A percentile compares a stretch with the other conserved stretches of the same genome.
Evolutionary conservation across 305 asterid genomes (phyloP).

Genomic region (Plantago coronopus): DNA sequence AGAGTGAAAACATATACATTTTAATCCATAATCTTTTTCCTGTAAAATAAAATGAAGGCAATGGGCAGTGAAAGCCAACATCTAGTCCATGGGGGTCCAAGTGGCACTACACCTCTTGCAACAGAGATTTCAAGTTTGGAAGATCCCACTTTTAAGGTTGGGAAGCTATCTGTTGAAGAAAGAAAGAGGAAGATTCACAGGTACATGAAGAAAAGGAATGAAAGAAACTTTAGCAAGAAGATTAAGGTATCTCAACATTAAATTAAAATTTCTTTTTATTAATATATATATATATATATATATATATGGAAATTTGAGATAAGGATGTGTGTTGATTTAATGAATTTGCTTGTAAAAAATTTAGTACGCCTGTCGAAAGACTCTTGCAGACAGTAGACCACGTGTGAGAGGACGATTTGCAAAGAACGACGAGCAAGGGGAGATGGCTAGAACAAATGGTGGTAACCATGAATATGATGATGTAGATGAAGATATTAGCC

Average conservation of each 20-base stretch:
- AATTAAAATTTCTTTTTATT: not conserved
- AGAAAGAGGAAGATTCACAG: conserved; percentile 78
- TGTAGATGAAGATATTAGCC: conserved; percentile 46
- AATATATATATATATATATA: too few species aligned
- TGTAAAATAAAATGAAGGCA: conserved; percentile 29
- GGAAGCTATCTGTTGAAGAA: conserved; percentile 77
- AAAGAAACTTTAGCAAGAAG: conserved; percentile 92
- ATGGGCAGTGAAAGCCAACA: conserved; percentile 54
- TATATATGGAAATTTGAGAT: too few species aligned
- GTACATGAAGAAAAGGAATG: conserved; percentile 83
- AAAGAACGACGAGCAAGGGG: conserved; percentile 67
- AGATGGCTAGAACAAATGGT: conserved; percentile 33
- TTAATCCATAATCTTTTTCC: too few species aligned
- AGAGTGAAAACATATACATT: too few species aligned
- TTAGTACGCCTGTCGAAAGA: conserved; percentile 88
- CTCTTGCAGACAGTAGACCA: conserved; percentile 84
- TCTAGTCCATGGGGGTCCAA: conserved; percentile 44
- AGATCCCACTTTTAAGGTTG: conserved; percentile 64
- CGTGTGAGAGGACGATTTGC: conserved; percentile 84
- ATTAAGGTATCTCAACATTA: conserved; percentile 54
- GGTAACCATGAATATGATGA: conserved; percentile 66
- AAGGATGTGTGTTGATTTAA: too few species aligned
- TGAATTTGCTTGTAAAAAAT: not conserved
- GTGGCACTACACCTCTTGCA: conserved; percentile 36
- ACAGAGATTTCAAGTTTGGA: conserved; percentile 73